These are phyloP conservation scores for Fusarium sp. DNA, from an alignment of 2,329 filamentous ascomycete genomes.

Conservation along the genomic window DNA sequence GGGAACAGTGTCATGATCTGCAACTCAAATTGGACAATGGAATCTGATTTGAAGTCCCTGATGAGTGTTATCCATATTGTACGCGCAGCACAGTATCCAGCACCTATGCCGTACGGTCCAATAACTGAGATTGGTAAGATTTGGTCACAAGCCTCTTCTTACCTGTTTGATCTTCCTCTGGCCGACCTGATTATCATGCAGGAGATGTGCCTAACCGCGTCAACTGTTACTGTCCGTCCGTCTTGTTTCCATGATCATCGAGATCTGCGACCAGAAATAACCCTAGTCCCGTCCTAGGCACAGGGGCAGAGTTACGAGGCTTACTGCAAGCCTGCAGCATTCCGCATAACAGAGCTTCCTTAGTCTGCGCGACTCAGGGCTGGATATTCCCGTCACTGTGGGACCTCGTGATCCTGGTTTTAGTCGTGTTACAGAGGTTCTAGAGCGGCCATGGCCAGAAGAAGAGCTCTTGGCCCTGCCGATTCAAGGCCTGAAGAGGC, in stretches of 20 bases:
- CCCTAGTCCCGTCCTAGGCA: not conserved
- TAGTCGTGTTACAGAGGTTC: slow-evolving; percentile 15
- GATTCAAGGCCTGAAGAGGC: not conserved
- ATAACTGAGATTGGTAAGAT: not conserved
- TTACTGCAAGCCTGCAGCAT: not conserved
- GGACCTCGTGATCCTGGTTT: slow-evolving; percentile 30
- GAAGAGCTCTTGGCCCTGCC: not conserved
- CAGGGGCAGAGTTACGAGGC: slow-evolving; percentile 21
- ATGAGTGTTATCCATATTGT: not conserved
- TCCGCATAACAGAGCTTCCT: not conserved
- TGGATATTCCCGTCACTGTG: slow-evolving; percentile 30
- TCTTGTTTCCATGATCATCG: slow-evolving; percentile 32
- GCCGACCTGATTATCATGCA: slow-evolving; percentile 11
- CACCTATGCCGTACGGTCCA: not conserved
- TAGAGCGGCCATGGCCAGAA: slow-evolving; percentile 21
- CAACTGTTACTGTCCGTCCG: not conserved
- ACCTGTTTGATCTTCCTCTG: slow-evolving; percentile 1
- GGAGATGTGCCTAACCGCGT: slow-evolving; percentile 2
- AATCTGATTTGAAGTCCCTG: slow-evolving; percentile 1
- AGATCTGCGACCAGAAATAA: slow-evolving; percentile 18
- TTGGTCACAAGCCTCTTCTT: slow-evolving; percentile 7
- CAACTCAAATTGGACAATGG: slow-evolving; percentile 1
- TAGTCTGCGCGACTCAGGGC: not conserved
- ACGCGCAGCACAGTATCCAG: not conserved
- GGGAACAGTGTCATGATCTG: slow-evolving; percentile 27